These are phyloP conservation scores for Metschnikowia lunata DNA, from an alignment of 805 yeast species.

Conservation along the genomic window DNA sequence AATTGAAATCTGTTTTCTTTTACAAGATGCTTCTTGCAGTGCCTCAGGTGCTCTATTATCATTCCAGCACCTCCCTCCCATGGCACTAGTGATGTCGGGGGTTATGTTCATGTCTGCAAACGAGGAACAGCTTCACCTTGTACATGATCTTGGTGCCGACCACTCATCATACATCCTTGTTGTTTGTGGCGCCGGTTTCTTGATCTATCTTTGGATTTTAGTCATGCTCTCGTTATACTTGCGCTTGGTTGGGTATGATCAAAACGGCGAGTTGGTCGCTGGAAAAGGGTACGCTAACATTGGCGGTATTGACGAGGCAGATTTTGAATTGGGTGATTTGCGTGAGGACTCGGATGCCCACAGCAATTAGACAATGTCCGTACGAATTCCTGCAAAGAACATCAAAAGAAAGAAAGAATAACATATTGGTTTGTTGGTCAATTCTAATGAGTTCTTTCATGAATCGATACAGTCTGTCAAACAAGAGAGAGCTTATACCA, in stretches of 20 bases:
- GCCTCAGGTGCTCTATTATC: constrained; percentile 46
- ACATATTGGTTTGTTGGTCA: no score
- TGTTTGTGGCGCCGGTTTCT: constrained; percentile 66
- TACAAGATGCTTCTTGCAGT: constrained; percentile 52
- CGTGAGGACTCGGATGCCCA: constrained; percentile 8
- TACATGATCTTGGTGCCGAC: constrained; percentile 72
- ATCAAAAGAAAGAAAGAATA: no score
- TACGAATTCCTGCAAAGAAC: no score
- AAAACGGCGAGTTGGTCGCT: constrained; percentile 30
- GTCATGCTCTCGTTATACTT: constrained; percentile 57
- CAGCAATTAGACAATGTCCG: no score
- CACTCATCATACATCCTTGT: constrained; percentile 79
- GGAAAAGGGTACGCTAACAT: constrained; percentile 16
- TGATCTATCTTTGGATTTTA: constrained; percentile 64
- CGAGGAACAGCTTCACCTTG: constrained; percentile 77
- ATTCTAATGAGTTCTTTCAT: no score
- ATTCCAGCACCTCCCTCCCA: constrained; percentile 85
- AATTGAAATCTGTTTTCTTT: constrained; percentile 73
- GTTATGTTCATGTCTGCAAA: constrained; percentile 86
- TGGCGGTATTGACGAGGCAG: constrained; percentile 20
- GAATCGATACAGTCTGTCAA: no score
- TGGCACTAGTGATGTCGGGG: constrained; percentile 75
- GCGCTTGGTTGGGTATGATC: constrained; percentile 38
- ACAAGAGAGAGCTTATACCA: no score
- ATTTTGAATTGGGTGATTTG: constrained; percentile 35